Evolutionary conservation across 2,329 filamentous ascomycete species (phyloP).

Genomic region (Trichoderma sp.): DNA sequence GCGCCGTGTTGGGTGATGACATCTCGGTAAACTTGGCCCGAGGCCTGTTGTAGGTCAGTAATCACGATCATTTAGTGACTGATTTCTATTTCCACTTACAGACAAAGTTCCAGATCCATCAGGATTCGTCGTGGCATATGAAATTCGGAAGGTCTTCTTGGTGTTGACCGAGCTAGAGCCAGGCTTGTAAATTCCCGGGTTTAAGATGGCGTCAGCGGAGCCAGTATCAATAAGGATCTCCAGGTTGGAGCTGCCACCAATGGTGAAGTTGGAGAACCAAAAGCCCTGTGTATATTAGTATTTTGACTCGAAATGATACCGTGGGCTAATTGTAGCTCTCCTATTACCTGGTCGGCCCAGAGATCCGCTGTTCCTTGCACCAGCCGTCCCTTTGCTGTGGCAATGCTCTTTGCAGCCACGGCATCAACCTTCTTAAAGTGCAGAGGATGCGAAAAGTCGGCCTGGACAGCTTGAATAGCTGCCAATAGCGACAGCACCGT

Average conservation of each 20-base stretch:
- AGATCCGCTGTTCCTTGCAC: conserved; percentile 1
- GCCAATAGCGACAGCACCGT: conserved; percentile 16
- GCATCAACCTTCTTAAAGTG: conserved; percentile 21
- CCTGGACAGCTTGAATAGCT: conserved; percentile 15
- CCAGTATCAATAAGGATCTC: conserved; percentile 24
- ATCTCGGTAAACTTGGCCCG: conserved; percentile 22
- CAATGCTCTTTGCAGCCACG: conserved; percentile 14
- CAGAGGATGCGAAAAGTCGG: conserved; percentile 21
- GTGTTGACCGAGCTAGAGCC: conserved; percentile 16
- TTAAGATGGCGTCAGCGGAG: conserved; percentile 23
- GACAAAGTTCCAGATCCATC: conserved; percentile 21
- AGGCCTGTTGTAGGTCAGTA: conserved; percentile 14
- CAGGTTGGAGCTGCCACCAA: conserved; percentile 23
- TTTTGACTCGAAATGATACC: background rate
- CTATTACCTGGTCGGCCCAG: conserved; percentile 19
- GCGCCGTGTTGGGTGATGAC: conserved; percentile 22
- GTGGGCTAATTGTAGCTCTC: background rate
- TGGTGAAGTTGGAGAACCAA: conserved; percentile 25
- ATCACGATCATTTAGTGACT: background rate
- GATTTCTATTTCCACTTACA: conserved; percentile 2
- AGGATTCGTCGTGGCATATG: conserved; percentile 24
- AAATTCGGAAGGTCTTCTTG: conserved; percentile 16
- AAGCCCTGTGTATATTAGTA: conserved; percentile 20
- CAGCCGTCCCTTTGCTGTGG: conserved; percentile 15
- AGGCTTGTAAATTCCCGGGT: conserved; percentile 23